phyloP scores from a whole-genome alignment of 2,329 filamentous ascomycete genomes.

The Pestalotiopsis sp. region DNA sequence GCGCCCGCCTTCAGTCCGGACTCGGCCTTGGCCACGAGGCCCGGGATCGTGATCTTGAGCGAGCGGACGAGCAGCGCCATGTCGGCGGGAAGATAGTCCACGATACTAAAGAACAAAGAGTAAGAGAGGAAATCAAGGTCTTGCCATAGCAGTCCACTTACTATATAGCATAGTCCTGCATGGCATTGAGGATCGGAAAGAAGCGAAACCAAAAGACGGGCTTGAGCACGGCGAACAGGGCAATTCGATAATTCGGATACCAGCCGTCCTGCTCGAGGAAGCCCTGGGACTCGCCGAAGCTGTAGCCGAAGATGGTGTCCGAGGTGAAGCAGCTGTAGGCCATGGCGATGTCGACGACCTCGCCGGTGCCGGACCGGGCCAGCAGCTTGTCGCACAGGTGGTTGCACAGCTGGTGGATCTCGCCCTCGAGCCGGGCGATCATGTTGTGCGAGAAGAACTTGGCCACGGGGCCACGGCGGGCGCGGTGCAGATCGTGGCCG shows the following conservation, averaged over 20 bases:
- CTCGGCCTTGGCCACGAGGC: slow-evolving; percentile 18
- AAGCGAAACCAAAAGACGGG: slow-evolving; percentile 5
- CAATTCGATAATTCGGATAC: slow-evolving; percentile 22
- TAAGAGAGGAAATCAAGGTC: neutral
- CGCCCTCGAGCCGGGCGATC: slow-evolving; percentile 30
- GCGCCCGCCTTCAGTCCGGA: slow-evolving; percentile 19
- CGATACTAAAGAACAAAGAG: neutral
- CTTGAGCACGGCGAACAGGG: neutral
- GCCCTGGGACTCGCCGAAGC: slow-evolving; percentile 25
- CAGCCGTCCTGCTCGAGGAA: slow-evolving; percentile 26
- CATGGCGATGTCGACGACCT: slow-evolving; percentile 20
- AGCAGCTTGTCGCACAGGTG: slow-evolving; percentile 31
- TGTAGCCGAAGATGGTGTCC: slow-evolving; percentile 27
- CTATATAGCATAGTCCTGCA: neutral
- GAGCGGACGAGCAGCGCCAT: slow-evolving; percentile 19
- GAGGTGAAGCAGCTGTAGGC: slow-evolving; percentile 21
- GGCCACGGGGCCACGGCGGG: slow-evolving; percentile 23
- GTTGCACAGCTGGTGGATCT: slow-evolving; percentile 21
- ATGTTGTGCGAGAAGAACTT: slow-evolving; percentile 31
- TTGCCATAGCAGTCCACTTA: neutral
- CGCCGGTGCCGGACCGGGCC: slow-evolving; percentile 30
- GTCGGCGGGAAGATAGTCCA: slow-evolving; percentile 18
- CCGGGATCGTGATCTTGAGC: slow-evolving; percentile 18
- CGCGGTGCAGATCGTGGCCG: slow-evolving; percentile 28
- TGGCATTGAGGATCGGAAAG: neutral